A percentile compares a stretch with the other conserved stretches of the same genome.
phyloP scores from a whole-genome alignment of 1,284 basidiomycete species.

The Pisolithus thermaeus region DNA sequence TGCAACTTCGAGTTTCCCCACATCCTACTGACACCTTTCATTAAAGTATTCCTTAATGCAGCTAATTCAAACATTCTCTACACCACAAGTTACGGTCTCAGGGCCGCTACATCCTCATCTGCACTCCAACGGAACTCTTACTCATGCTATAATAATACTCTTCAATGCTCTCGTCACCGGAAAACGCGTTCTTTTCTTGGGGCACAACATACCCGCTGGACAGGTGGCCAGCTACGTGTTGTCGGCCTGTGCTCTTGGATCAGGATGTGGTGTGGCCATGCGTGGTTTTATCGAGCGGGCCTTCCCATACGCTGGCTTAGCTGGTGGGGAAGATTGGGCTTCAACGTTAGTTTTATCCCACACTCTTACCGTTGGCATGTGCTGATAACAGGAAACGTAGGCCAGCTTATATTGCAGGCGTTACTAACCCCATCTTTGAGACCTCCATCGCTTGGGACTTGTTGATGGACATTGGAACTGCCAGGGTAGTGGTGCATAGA shows the following conservation, averaged over 20 bases:
- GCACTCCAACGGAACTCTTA: conserved; percentile 86
- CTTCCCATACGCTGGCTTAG: conserved; percentile 91
- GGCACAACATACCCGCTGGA: conserved; percentile 80
- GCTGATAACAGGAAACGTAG: conserved; percentile 33
- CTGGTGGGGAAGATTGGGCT: conserved; percentile 86
- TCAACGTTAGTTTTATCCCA: conserved; percentile 54
- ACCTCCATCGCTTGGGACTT: conserved; percentile 87
- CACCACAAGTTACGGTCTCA: conserved; percentile 53
- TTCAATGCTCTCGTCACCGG: conserved; percentile 94
- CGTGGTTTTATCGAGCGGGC: conserved; percentile 83
- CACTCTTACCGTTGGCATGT: background rate
- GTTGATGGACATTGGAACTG: conserved; percentile 83
- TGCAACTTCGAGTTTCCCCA: background rate
- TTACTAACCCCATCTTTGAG: conserved; percentile 95
- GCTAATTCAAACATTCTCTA: conserved; percentile 84
- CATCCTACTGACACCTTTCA: conserved; percentile 11
- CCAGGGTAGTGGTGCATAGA: conserved; percentile 80
- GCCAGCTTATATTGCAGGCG: conserved; percentile 90
- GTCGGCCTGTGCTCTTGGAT: conserved; percentile 87
- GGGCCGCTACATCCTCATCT: conserved; percentile 88
- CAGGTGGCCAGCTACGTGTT: conserved; percentile 88
- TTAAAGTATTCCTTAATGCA: conserved; percentile 87
- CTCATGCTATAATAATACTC: conserved; percentile 89
- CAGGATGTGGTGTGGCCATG: conserved; percentile 82
- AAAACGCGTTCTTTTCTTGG: conserved; percentile 92